Evolutionary conservation across 345 rosid genomes (phyloP).

Genomic region (Salix dunnii): DNA sequence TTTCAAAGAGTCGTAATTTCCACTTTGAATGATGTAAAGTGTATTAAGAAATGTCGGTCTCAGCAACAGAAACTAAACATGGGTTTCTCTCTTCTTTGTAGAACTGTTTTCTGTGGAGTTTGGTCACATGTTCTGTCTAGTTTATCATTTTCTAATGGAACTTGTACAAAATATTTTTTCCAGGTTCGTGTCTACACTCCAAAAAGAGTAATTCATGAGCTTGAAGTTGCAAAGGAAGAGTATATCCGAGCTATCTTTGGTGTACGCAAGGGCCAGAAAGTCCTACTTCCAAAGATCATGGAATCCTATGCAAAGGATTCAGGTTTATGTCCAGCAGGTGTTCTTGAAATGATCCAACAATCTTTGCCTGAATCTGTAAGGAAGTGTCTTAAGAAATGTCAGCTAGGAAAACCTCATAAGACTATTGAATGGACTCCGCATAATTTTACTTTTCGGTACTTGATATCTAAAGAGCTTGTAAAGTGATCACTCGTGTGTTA

Average conservation of each 20-base stretch:
- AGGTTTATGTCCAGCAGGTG: conserved; percentile 47
- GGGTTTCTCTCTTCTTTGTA: background rate
- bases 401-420: conserved; percentile 57
- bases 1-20: background rate
- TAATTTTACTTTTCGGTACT: conserved; percentile 78
- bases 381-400: conserved; percentile 50
- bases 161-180: conserved; percentile 5
- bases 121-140: background rate
- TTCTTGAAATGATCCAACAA: conserved; percentile 63
- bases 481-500: conserved; percentile 30
- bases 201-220: conserved; percentile 68
- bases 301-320: conserved; percentile 75
- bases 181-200: conserved; percentile 87
- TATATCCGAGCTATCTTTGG: conserved; percentile 75
- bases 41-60: background rate
- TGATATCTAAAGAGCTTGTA: conserved; percentile 73
- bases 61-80: background rate
- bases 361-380: conserved; percentile 60
- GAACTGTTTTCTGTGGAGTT: background rate
- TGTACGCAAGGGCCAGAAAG: conserved; percentile 63
- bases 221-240: conserved; percentile 82
- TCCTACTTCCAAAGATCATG: conserved; percentile 70
- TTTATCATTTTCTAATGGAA: background rate
- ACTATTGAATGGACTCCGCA: conserved; percentile 85
- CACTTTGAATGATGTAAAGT: background rate